Evolutionary conservation across 352 stramenopile genomes (phyloP).

Genomic region (Globisporangium barbulae): DNA sequence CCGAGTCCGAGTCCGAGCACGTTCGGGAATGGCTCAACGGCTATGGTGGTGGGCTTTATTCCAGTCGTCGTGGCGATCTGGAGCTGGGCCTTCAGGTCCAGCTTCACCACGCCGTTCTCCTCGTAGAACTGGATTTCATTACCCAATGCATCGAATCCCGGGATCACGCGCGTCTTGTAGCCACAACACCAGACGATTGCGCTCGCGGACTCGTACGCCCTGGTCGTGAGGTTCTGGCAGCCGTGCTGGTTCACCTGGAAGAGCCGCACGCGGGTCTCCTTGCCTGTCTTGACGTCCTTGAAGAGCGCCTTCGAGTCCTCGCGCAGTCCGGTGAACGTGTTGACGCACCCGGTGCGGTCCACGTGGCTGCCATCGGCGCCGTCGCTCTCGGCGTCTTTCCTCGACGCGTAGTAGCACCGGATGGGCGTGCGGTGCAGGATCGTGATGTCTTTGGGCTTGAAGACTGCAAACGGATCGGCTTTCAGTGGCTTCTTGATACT

Average conservation of each 20-base stretch:
- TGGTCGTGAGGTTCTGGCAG: conserved; percentile 47
- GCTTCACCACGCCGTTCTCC: conserved; percentile 63
- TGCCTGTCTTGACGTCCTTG: conserved; percentile 52
- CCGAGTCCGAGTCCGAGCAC: conserved; percentile 74
- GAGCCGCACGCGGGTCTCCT: conserved; percentile 64
- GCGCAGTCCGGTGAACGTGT: conserved; percentile 83
- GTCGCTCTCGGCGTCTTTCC: conserved; percentile 77
- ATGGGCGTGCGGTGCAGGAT: conserved; percentile 78
- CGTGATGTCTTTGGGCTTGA: conserved; percentile 73
- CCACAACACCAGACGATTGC: conserved; percentile 83
- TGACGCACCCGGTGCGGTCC: conserved; percentile 68
- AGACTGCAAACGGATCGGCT: conserved; percentile 21
- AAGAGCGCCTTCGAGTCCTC: conserved; percentile 82
- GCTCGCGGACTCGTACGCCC: conserved; percentile 59
- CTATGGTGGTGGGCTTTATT: neutral
- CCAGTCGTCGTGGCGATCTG: neutral
- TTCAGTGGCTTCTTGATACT: conserved; percentile 19
- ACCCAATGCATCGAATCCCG: conserved; percentile 42
- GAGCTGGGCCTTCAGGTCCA: conserved; percentile 54
- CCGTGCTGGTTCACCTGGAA: conserved; percentile 68
- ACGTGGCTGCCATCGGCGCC: conserved; percentile 47
- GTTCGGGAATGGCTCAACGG: conserved; percentile 12
- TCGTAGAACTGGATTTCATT: conserved; percentile 40
- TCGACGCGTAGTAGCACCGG: conserved; percentile 72
- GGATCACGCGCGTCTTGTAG: conserved; percentile 69